These are phyloP conservation scores for Pseudonectria foliicola DNA, from an alignment of 2,329 filamentous ascomycete genomes.

Conservation along the genomic window DNA sequence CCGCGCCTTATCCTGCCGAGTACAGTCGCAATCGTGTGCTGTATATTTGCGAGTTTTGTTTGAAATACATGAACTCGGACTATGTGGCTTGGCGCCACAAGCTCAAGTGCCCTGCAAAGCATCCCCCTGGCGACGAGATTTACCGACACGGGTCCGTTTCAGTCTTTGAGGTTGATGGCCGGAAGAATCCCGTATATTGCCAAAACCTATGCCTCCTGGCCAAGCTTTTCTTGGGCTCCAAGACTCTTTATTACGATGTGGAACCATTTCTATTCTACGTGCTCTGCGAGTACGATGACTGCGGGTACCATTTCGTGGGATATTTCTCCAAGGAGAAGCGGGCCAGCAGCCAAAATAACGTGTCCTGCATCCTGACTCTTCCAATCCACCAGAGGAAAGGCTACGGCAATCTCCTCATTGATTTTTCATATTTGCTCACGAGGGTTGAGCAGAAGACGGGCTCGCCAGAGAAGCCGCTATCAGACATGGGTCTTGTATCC, in stretches of 20 bases:
- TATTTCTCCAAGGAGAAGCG: slow-evolving; percentile 99
- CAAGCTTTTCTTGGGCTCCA: slow-evolving; percentile 96
- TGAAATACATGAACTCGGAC: slow-evolving; percentile 99
- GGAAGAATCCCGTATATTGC: slow-evolving; percentile 97
- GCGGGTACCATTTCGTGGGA: slow-evolving; percentile 94
- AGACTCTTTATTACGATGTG: slow-evolving; percentile 96
- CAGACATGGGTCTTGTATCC: slow-evolving; percentile 94
- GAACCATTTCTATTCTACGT: slow-evolving; percentile 97
- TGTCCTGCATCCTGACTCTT: slow-evolving; percentile 91
- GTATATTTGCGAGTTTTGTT: slow-evolving; percentile 98
- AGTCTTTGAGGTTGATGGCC: slow-evolving; percentile 95
- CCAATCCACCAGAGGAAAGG: slow-evolving; percentile 96
- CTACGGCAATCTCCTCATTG: slow-evolving; percentile 92
- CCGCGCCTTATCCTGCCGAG: slow-evolving; percentile 94
- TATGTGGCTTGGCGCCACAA: slow-evolving; percentile 98
- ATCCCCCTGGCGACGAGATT: slow-evolving; percentile 95
- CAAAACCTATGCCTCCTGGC: slow-evolving; percentile 94
- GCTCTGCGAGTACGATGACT: slow-evolving; percentile 86
- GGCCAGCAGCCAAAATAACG: slow-evolving; percentile 90
- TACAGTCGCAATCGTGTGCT: slow-evolving; percentile 93
- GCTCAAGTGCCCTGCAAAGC: slow-evolving; percentile 91
- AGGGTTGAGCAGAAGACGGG: slow-evolving; percentile 89
- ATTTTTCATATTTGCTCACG: slow-evolving; percentile 95
- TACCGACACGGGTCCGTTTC: slow-evolving; percentile 87
- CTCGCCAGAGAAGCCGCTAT: slow-evolving; percentile 93